Percentiles rank a stretch among this genome's conserved stretches.
phyloP scores from a whole-genome alignment of 1,284 basidiomycete species.

The Volvariella volvacea region DNA sequence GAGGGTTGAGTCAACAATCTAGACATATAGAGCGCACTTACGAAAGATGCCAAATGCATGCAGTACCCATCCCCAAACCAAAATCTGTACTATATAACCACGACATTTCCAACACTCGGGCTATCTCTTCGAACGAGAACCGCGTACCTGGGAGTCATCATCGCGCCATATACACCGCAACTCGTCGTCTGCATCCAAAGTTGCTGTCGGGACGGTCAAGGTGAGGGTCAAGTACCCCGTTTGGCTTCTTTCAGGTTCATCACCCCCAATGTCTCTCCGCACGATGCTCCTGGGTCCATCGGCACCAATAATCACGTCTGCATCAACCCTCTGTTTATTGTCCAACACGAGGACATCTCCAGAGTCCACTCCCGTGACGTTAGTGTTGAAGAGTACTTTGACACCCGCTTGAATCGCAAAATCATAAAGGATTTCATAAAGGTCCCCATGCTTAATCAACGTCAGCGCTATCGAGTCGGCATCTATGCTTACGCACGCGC shows the following conservation, averaged over 20 bases:
- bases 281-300: constrained; percentile 50
- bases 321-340: constrained; percentile 31
- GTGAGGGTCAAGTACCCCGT: constrained; percentile 29
- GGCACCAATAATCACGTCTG: constrained; percentile 47
- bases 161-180: no score
- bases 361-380: constrained; percentile 38
- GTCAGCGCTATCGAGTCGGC: not conserved
- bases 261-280: constrained; percentile 35
- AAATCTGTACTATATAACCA: no score
- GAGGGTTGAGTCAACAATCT: no score
- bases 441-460: constrained; percentile 47
- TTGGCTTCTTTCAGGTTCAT: constrained; percentile 19
- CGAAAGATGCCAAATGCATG: no score
- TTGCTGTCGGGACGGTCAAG: constrained; percentile 28
- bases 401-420: constrained; percentile 40
- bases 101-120: no score
- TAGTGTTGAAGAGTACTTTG: constrained; percentile 37
- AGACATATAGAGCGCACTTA: no score
- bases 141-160: no score
- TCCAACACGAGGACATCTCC: constrained; percentile 26
- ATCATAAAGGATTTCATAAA: constrained; percentile 45
- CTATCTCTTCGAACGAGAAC: no score
- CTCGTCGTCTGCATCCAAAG: constrained; percentile 28
- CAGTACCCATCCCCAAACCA: no score
- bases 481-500: not conserved